These are phyloP conservation scores for Vigna radiata DNA, from an alignment of 306 rosid species.

Conservation along the genomic window DNA sequence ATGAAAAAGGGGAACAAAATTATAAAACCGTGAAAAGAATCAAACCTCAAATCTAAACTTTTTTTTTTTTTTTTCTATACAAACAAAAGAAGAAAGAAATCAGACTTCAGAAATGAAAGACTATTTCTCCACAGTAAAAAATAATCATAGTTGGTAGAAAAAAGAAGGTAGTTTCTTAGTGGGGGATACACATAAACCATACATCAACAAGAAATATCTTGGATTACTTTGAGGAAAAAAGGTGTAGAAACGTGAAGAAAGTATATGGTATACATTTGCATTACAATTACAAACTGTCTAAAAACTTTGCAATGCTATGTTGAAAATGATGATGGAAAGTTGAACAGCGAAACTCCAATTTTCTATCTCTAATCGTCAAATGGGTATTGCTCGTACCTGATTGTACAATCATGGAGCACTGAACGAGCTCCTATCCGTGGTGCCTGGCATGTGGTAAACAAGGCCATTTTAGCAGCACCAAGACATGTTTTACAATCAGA, in stretches of 20 bases:
- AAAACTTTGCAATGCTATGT: neutral
- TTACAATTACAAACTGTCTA: neutral
- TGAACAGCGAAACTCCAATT: neutral
- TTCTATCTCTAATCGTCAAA: slow-evolving; percentile 53
- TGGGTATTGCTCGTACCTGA: slow-evolving; percentile 85
- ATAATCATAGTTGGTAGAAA: too few species aligned
- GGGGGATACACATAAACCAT: too few species aligned
- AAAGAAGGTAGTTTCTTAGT: too few species aligned
- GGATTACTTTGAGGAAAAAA: neutral
- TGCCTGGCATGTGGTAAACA: slow-evolving; percentile 54
- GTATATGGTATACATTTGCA: neutral
- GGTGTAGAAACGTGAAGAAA: too few species aligned
- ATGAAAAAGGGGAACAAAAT: neutral
- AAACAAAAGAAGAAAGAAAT: neutral
- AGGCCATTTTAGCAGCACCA: slow-evolving; percentile 56
- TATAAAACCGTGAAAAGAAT: neutral
- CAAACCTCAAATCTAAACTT: neutral
- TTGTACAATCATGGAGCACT: slow-evolving; percentile 61
- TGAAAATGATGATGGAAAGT: neutral
- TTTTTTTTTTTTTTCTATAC: neutral
- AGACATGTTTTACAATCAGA: slow-evolving; percentile 72
- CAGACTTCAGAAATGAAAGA: neutral
- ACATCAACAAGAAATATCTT: too few species aligned
- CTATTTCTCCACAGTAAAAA: neutral
- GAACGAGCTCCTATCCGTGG: slow-evolving; percentile 68